These are phyloP conservation scores for Pythium brachiatum DNA, from an alignment of 352 stramenopile genomes.

Conservation along the genomic window DNA sequence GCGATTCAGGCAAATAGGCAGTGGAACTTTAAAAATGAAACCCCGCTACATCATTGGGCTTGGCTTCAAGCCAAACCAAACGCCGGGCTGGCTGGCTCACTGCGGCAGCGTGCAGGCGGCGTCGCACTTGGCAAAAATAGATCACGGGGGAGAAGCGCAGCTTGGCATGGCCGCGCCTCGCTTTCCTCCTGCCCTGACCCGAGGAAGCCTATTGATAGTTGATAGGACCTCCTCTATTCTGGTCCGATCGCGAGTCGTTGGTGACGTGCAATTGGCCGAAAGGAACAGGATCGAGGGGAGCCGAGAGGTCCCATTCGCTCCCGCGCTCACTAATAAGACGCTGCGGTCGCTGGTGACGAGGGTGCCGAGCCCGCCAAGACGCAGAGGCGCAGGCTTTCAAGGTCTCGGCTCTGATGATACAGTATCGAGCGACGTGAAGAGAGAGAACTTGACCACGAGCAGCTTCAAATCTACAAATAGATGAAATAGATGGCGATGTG, in stretches of 20 bases:
- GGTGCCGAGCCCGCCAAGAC: not conserved
- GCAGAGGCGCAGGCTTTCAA: not conserved
- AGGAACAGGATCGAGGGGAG: not conserved
- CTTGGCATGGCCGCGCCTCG: not conserved
- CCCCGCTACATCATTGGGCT: conserved; percentile 25
- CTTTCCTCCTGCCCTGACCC: not conserved
- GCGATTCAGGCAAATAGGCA: conserved; percentile 32
- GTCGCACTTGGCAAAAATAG: conserved; percentile 25
- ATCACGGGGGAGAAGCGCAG: not conserved
- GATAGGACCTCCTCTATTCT: not conserved
- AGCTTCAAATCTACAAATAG: not conserved
- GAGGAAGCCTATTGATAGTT: not conserved
- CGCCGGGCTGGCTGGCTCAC: conserved; percentile 16
- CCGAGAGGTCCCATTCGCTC: not conserved
- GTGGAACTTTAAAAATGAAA: conserved; percentile 76
- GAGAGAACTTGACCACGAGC: not conserved
- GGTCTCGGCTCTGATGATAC: not conserved
- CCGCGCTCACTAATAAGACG: not conserved
- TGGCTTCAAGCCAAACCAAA: not conserved
- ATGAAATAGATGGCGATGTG: no score
- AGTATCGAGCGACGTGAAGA: not conserved
- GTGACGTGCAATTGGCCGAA: not conserved
- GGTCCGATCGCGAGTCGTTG: not conserved
- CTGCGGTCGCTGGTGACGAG: not conserved
- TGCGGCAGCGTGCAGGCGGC: not conserved